phyloP scores from a whole-genome alignment of 2,329 filamentous ascomycete genomes.

The Metarhizium brunneum region DNA sequence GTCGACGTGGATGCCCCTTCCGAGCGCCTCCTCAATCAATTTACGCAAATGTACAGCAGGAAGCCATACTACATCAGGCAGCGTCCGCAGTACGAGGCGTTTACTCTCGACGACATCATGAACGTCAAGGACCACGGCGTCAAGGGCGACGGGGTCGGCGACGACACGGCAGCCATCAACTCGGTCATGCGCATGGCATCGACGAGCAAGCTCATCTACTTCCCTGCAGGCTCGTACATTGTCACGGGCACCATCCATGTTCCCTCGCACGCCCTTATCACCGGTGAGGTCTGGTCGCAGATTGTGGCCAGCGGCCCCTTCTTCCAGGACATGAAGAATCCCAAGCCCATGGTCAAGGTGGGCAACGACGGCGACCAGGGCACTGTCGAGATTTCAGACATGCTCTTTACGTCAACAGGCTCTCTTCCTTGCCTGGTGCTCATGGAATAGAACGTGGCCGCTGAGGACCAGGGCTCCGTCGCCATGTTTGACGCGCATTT shows the following conservation, averaged over 20 bases:
- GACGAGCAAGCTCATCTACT: neutral
- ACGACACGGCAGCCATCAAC: conserved; percentile 27
- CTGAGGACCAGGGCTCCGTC: conserved; percentile 3
- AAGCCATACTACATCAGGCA: neutral
- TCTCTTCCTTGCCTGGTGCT: conserved; percentile 58
- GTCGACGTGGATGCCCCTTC: neutral
- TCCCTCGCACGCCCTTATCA: conserved; percentile 22
- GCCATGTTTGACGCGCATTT: conserved; percentile 56
- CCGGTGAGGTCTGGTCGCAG: conserved; percentile 26
- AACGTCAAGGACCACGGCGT: conserved; percentile 1
- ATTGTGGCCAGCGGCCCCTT: conserved; percentile 14
- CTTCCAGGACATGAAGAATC: conserved; percentile 20
- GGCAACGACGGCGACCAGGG: conserved; percentile 52
- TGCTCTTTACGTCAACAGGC: conserved; percentile 58
- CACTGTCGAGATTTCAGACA: conserved; percentile 60
- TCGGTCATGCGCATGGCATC: neutral
- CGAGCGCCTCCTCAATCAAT: neutral
- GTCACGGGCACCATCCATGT: conserved; percentile 25
- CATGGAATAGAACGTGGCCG: conserved; percentile 52
- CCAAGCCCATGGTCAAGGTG: conserved; percentile 55
- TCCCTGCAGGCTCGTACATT: conserved; percentile 27
- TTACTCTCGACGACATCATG: neutral
- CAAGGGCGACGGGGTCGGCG: conserved; percentile 21
- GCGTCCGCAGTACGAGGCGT: neutral
- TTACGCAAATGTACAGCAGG: neutral